Evolutionary conservation across 78 protist genomes (phyloP).

Genomic region (Dictyostelium capitatum): DNA sequence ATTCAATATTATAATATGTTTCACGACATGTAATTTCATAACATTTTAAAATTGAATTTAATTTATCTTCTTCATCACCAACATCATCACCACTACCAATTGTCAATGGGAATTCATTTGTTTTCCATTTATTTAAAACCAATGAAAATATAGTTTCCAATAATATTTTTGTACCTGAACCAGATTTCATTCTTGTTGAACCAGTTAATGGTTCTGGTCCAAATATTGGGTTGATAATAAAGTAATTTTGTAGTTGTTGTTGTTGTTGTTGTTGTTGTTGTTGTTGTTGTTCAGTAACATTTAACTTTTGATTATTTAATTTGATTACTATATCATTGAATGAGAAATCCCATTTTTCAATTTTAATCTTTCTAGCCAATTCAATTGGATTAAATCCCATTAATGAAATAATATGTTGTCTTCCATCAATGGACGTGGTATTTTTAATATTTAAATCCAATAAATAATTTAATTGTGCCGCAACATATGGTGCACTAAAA

Average conservation of each 20-base stretch:
- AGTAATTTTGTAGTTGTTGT: not conserved
- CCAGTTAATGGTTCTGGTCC: slow-evolving; percentile 95
- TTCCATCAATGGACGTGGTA: too few relatives aligned
- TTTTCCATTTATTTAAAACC: not conserved
- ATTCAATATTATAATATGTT: slow-evolving; percentile 44
- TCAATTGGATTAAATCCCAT: slow-evolving; percentile 93
- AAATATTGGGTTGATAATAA: slow-evolving; percentile 87
- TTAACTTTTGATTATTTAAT: not conserved
- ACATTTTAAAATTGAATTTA: not conserved
- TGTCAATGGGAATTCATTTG: not conserved
- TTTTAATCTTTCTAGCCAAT: slow-evolving; percentile 53
- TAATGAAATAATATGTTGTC: slow-evolving; percentile 43
- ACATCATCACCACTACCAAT: not conserved
- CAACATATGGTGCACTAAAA: slow-evolving; percentile 93
- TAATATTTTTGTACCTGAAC: slow-evolving; percentile 86
- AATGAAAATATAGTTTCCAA: slow-evolving; percentile 53
- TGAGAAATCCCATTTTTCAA: slow-evolving; percentile 84
- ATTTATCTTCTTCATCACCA: not conserved
- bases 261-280: not conserved
- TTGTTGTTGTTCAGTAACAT: not conserved
- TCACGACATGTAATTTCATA: slow-evolving; percentile 56
- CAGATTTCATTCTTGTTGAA: slow-evolving; percentile 94
- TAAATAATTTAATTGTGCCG: slow-evolving; percentile 77
- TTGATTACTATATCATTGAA: slow-evolving; percentile 36
- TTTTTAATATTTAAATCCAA: not conserved